Conservation (phyloP, 2,329 filamentous ascomycete genomes). For the Trichophyton mentagrophytes region DNA sequence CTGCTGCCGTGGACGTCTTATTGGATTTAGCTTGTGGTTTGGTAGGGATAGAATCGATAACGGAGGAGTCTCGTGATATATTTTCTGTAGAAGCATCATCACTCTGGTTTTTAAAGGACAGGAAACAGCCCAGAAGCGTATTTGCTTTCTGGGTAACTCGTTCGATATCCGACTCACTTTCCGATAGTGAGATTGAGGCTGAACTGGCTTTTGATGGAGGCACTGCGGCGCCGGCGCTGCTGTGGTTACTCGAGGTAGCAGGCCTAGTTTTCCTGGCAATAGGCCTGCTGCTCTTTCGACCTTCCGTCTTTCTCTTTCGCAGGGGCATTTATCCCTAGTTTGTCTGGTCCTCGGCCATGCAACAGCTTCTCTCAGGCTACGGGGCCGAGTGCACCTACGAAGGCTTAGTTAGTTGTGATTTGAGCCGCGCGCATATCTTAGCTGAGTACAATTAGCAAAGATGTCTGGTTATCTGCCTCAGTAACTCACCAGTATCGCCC, state of each 20-base stretch:
- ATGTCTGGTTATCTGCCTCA: neutral
- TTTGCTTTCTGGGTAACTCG: neutral
- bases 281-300: neutral
- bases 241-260: neutral
- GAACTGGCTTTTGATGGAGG: neutral
- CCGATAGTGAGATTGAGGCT: neutral
- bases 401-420: neutral
- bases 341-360: neutral
- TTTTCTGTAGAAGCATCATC: neutral
- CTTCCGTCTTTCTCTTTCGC: neutral
- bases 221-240: neutral
- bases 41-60: neutral
- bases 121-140: neutral
- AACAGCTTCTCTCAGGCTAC: neutral
- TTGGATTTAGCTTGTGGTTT: neutral
- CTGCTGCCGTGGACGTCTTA: neutral
- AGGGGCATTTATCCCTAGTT: neutral
- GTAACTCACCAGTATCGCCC: neutral
- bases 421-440: neutral
- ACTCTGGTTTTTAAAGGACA: neutral
- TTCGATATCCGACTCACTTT: neutral
- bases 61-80: neutral
- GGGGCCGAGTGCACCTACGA: neutral
- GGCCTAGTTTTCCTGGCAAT: neutral
- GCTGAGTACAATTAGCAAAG: neutral